Base-by-base conservation (phyloP, 257 asterid genomes). In the Thymus mandschuricus region DNA sequence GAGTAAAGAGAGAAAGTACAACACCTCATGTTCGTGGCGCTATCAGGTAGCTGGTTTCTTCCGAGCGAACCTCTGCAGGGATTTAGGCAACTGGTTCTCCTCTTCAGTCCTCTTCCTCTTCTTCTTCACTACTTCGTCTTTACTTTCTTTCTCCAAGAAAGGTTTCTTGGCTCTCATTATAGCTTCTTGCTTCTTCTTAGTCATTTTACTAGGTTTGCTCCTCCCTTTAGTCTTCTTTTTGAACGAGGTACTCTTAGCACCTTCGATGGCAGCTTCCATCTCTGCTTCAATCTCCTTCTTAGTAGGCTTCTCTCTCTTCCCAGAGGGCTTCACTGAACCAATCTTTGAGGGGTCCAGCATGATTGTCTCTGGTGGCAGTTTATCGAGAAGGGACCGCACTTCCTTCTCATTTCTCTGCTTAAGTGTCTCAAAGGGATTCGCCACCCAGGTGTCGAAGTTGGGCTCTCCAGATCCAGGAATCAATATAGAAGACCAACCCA, bases 221-320 rank as follows among this genome's bases (percentile, higher is more conserved):
- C 97, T 83, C 35, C 98, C 99, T 75, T 92, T 91, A 0, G 98
- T 95, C 74, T 89, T 95, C 86, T 92, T 95, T 85, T 89, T 88
- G 35, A 87, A 1, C 3, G 74, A 11, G 8, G 31, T 27, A 38
- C 34, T 78, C 80, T 89, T 94, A 4, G 93, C 97, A 15, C 73
- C 88, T 60, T 75, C 90, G 10, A 89, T 76, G 13, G 96, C 97
- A 10, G 83, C 84, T 73, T 89, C 99, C 81, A 68, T 63, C 82
- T 83, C 89, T 3, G 85, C 89, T 54, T 85, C 89, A 30, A 13
- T 79, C 72, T 86, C 97, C 82, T 81, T 74, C 66, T 81, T 86
- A 4, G 79, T 80, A 10, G 70, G 77, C 82, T 74, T 80, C 57
- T 72, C 93, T 71, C 75, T 89, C 86, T 77, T 89, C 81, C 82